Evolutionary conservation across 495 filamentous ascomycete species (phyloP).

Genomic region (Baudoinia panamericana): DNA sequence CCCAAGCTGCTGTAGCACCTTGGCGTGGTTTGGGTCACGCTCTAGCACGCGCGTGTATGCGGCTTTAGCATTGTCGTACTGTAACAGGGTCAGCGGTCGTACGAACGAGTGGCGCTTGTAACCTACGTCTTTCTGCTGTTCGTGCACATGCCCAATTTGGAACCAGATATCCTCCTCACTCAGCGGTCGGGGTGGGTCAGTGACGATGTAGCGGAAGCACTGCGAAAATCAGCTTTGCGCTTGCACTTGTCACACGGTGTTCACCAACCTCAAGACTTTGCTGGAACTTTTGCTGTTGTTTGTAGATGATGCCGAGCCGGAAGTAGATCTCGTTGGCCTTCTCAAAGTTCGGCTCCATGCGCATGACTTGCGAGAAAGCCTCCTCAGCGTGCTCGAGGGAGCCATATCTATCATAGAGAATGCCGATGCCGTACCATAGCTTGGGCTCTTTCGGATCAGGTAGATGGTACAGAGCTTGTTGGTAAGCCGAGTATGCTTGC

Average conservation of each 20-base stretch:
- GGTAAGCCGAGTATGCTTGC: constrained; percentile 95
- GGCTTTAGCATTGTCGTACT: constrained; percentile 86
- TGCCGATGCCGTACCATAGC: constrained; percentile 98
- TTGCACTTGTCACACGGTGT: too few species aligned
- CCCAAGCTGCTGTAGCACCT: constrained; percentile 93
- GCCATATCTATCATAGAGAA: constrained; percentile 92
- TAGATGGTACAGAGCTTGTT: constrained; percentile 85
- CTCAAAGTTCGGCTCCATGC: constrained; percentile 95
- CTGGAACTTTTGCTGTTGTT: constrained; percentile 89
- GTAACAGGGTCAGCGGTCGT: constrained; percentile 22
- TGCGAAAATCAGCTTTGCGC: too few species aligned
- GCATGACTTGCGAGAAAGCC: constrained; percentile 97
- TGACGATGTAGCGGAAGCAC: constrained; percentile 98
- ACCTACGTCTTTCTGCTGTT: constrained; percentile 95
- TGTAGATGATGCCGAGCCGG: constrained; percentile 96
- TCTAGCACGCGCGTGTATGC: constrained; percentile 91
- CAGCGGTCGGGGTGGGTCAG: constrained; percentile 78
- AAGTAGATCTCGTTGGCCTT: constrained; percentile 99
- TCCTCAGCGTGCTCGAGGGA: constrained; percentile 97
- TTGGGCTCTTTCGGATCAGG: constrained; percentile 97
- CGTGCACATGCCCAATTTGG: constrained; percentile 97
- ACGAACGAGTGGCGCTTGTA: constrained; percentile 11
- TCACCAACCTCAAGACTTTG: constrained; percentile 80
- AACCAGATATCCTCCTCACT: constrained; percentile 99
- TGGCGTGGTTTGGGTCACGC: constrained; percentile 89